These are phyloP conservation scores for Ogataea polymorpha DNA, from an alignment of 805 yeast species.

Conservation along the genomic window DNA sequence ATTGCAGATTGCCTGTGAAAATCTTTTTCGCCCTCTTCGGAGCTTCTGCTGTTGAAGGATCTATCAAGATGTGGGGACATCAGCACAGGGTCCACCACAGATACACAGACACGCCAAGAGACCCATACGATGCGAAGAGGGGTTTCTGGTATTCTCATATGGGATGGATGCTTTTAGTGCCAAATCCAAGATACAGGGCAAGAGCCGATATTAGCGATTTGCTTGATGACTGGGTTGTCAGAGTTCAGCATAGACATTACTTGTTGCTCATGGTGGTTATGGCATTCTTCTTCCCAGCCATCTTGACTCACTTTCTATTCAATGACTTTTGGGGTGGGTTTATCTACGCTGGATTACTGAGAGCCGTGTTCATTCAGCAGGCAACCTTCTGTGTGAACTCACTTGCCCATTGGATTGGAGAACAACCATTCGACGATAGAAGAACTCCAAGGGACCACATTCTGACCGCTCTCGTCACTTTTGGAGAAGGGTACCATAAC, in stretches of 20 bases:
- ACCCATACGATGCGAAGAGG: constrained; percentile 81
- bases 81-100: constrained; percentile 84
- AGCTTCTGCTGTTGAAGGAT: constrained; percentile 80
- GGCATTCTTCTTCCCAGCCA: constrained; percentile 61
- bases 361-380: constrained; percentile 72
- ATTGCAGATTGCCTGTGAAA: constrained; percentile 58
- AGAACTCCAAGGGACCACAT: constrained; percentile 85
- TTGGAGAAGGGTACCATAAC: constrained; percentile 88
- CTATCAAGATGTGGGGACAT: constrained; percentile 88
- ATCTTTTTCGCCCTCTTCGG: constrained; percentile 73
- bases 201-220: constrained; percentile 80
- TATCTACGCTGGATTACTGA: constrained; percentile 69
- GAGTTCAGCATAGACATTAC: constrained; percentile 80
- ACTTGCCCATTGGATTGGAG: constrained; percentile 83
- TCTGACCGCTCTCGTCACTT: constrained; percentile 76
- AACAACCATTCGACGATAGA: constrained; percentile 82
- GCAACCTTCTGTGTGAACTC: constrained; percentile 87
- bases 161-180: constrained; percentile 81
- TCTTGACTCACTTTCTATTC: constrained; percentile 53
- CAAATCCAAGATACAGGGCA: constrained; percentile 79
- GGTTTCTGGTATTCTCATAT: constrained; percentile 84
- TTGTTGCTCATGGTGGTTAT: constrained; percentile 55
- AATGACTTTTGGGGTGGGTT: constrained; percentile 71
- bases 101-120: constrained; percentile 79
- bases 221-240: constrained; percentile 73